Percentiles rank a stretch among this genome's conserved stretches.
phyloP scores from a whole-genome alignment of 1,284 basidiomycete genomes.

The Ceratobasidium theobromae region DNA sequence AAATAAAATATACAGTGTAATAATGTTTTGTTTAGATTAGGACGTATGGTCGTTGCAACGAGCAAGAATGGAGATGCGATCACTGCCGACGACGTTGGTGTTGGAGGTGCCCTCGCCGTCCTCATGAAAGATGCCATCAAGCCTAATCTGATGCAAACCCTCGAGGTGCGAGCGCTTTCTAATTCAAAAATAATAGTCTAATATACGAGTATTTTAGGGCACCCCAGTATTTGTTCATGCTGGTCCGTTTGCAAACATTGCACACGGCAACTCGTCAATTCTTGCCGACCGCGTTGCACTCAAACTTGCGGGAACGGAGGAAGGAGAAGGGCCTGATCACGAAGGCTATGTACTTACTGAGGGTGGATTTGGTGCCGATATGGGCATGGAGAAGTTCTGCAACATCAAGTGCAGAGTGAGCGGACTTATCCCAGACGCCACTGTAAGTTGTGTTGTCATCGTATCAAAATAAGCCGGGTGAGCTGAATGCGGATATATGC shows the following conservation, averaged over 20 bases:
- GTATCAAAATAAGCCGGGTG: background rate
- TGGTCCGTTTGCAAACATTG: conserved; percentile 98
- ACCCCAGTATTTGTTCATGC: conserved; percentile 99
- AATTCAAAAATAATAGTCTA: background rate
- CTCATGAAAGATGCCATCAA: conserved; percentile 99
- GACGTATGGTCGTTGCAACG: conserved; percentile 96
- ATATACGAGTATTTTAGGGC: conserved; percentile 53
- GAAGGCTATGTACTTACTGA: conserved; percentile 97
- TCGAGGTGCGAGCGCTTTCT: conserved; percentile 68
- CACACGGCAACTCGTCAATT: conserved; percentile 98
- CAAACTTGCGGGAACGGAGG: conserved; percentile 95
- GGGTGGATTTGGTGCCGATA: conserved; percentile 98
- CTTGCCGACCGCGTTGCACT: conserved; percentile 94
- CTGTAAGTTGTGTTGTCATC: conserved; percentile 40
- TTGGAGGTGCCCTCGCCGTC: conserved; percentile 93
- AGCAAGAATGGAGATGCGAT: conserved; percentile 88
- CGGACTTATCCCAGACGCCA: conserved; percentile 90
- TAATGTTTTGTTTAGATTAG: conserved; percentile 53
- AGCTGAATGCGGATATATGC: background rate
- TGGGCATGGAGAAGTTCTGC: conserved; percentile 99
- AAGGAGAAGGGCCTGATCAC: conserved; percentile 78
- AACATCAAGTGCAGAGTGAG: conserved; percentile 98
- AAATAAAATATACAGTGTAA: background rate
- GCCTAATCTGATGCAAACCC: conserved; percentile 98
- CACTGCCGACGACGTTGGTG: conserved; percentile 96